These are phyloP conservation scores for Fagopyrum tataricum DNA, from an alignment of 148 eudicot species.

Conservation along the genomic window DNA sequence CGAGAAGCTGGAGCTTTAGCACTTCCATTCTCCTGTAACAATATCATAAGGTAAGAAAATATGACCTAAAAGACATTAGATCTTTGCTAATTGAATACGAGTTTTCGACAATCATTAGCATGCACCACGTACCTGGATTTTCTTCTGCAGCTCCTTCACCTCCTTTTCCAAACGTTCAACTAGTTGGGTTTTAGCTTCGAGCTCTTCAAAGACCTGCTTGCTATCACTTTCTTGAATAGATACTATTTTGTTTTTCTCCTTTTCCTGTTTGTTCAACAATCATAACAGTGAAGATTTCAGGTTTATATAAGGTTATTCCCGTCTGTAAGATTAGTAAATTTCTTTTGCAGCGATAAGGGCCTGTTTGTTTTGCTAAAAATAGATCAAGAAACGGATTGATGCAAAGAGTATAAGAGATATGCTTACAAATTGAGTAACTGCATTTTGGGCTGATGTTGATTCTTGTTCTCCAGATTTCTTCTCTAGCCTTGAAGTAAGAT, in stretches of 20 bases:
- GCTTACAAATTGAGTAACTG: constrained; percentile 28
- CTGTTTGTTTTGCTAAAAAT: too few species aligned
- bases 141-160: constrained; percentile 73
- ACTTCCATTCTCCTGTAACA: constrained; percentile 2
- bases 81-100: neutral
- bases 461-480: constrained; percentile 32
- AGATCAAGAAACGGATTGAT: neutral
- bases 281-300: neutral
- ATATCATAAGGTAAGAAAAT: neutral
- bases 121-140: constrained; percentile 27
- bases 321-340: neutral
- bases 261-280: constrained; percentile 38
- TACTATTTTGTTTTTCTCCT: constrained; percentile 34
- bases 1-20: constrained; percentile 32
- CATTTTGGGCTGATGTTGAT: constrained; percentile 21
- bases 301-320: neutral
- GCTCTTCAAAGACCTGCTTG: constrained; percentile 38
- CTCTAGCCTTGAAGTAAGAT: constrained; percentile 27
- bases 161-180: constrained; percentile 42
- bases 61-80: neutral
- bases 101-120: too few species aligned
- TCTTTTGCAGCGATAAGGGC: neutral
- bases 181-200: constrained; percentile 56
- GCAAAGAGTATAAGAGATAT: neutral
- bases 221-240: constrained; percentile 50